These are phyloP conservation scores for Mucor saturninus DNA, from an alignment of 371 early-diverging fungal species.

Conservation along the genomic window DNA sequence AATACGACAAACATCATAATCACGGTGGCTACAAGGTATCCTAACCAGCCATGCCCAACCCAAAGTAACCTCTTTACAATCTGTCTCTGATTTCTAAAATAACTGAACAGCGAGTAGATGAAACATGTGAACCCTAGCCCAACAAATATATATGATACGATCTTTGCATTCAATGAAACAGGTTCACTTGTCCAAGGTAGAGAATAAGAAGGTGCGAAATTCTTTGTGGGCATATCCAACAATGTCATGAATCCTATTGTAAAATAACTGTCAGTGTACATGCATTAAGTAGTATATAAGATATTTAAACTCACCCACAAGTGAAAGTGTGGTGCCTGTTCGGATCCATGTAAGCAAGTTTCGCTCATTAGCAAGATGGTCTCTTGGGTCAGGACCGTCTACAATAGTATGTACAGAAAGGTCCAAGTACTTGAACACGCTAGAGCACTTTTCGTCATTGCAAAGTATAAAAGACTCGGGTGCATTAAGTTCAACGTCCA, in stretches of 20 bases:
- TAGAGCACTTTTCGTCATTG: constrained; percentile 41
- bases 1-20: constrained; percentile 46
- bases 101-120: constrained; percentile 31
- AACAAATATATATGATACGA: constrained; percentile 43
- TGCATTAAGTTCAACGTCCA: constrained; percentile 36
- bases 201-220: constrained; percentile 44
- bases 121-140: constrained; percentile 42
- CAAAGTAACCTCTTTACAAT: constrained; percentile 36
- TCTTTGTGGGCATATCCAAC: constrained; percentile 38
- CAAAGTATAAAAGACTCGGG: constrained; percentile 36
- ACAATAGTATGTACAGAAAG: constrained; percentile 39
- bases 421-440: constrained; percentile 41
- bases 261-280: neutral
- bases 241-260: constrained; percentile 45
- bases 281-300: neutral
- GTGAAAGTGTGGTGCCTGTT: constrained; percentile 41
- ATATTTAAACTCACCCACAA: constrained; percentile 36
- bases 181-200: constrained; percentile 44
- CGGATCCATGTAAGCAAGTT: constrained; percentile 44
- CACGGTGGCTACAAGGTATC: constrained; percentile 39
- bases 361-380: constrained; percentile 50
- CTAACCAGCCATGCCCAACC: constrained; percentile 50
- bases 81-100: constrained; percentile 43
- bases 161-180: constrained; percentile 21
- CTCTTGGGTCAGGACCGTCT: constrained; percentile 52